These are phyloP conservation scores for Zoysia pacifica DNA, from an alignment of 176 grass and related monocot species.

Conservation along the genomic window DNA sequence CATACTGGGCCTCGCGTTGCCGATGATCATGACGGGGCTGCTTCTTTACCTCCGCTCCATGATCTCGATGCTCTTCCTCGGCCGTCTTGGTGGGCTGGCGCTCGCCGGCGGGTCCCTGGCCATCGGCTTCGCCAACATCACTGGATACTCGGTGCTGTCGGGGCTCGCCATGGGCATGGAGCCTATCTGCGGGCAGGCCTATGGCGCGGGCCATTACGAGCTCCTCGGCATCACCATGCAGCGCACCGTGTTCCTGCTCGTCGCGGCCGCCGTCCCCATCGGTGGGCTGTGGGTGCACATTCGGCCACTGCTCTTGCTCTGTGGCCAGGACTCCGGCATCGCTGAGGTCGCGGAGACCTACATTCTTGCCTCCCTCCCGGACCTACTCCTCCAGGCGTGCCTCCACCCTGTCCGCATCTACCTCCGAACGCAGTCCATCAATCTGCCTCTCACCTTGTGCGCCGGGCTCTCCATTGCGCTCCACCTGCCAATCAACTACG, in stretches of 20 bases:
- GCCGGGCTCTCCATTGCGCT: conserved; percentile 69
- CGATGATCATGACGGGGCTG: conserved; percentile 79
- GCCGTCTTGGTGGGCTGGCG: conserved; percentile 59
- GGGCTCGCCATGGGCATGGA: conserved; percentile 94
- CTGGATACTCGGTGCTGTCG: conserved; percentile 76
- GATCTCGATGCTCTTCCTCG: conserved; percentile 93
- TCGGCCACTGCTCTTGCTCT: conserved; percentile 70
- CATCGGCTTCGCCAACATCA: conserved; percentile 91
- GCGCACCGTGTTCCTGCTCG: conserved; percentile 70
- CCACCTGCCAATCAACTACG: conserved; percentile 86
- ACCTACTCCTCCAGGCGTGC: conserved; percentile 73
- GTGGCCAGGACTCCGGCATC: conserved; percentile 74
- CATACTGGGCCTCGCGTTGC: conserved; percentile 59
- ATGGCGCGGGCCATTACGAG: conserved; percentile 56
- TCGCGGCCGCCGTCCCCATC: conserved; percentile 59
- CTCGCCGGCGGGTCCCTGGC: conserved; percentile 88
- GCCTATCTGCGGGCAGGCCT: conserved; percentile 82
- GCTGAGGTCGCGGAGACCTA: conserved; percentile 66
- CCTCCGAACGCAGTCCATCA: conserved; percentile 79
- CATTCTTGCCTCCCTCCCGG: conserved; percentile 78
- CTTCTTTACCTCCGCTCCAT: conserved; percentile 85
- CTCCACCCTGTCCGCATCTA: conserved; percentile 79
- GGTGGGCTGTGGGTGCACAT: conserved; percentile 63
- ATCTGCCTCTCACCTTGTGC: conserved; percentile 68
- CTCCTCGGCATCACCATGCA: conserved; percentile 73